Evolutionary conservation across 2,329 filamentous ascomycete genomes (phyloP).

Genomic region (Verticillium albo-atrum): DNA sequence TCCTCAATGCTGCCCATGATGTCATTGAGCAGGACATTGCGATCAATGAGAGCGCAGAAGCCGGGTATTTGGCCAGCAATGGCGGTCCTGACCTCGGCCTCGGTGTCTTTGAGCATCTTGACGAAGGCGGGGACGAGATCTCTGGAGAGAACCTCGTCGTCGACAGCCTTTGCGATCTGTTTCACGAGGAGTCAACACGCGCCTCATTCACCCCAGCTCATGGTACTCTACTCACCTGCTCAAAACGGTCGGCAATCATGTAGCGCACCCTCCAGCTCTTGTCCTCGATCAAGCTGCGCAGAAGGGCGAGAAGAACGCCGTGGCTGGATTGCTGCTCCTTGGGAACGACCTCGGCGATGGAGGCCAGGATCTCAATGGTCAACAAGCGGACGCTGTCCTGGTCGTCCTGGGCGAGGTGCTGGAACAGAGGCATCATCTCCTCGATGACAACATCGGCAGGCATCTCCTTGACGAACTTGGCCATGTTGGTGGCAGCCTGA

Average conservation of each 20-base stretch:
- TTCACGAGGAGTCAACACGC: not conserved
- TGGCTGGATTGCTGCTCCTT: conserved; percentile 98
- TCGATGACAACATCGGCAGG: conserved; percentile 85
- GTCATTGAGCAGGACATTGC: conserved; percentile 83
- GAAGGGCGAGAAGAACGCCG: conserved; percentile 82
- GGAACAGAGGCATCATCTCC: conserved; percentile 98
- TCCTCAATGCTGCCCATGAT: conserved; percentile 97
- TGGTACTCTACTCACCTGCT: conserved; percentile 66
- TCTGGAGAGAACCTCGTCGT: conserved; percentile 90
- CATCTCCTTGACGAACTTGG: conserved; percentile 98
- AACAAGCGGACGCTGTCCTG: conserved; percentile 95
- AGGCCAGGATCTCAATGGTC: conserved; percentile 93
- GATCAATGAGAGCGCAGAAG: conserved; percentile 87
- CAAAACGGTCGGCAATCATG: conserved; percentile 98
- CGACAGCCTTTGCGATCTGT: conserved; percentile 95
- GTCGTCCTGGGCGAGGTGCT: conserved; percentile 92
- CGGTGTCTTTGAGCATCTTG: conserved; percentile 94
- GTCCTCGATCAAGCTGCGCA: conserved; percentile 93
- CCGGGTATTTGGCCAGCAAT: conserved; percentile 97
- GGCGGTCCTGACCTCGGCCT: conserved; percentile 94
- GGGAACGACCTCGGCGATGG: conserved; percentile 93
- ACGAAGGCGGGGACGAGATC: conserved; percentile 96
- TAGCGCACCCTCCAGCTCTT: conserved; percentile 99
- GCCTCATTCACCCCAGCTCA: conserved; percentile 11
- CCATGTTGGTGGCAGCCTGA: conserved; percentile 92